Evolutionary conservation across 2,329 filamentous ascomycete genomes (phyloP).

Genomic region (Trematosphaeria pertusa): DNA sequence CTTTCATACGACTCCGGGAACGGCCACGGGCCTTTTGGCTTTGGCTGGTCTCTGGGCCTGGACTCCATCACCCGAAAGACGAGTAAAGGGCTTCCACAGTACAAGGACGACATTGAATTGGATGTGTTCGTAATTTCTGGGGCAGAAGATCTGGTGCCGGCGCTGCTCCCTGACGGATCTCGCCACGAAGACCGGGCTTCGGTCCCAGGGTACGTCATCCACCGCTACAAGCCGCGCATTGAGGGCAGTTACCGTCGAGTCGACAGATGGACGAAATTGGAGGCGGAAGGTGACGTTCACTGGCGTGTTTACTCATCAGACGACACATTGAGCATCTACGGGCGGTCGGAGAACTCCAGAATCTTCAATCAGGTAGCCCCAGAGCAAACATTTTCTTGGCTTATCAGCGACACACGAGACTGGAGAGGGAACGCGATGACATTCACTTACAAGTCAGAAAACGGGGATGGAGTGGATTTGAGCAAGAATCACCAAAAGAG

Average conservation of each 20-base stretch:
- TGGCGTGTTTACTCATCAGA: conserved; percentile 26
- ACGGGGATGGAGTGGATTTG: conserved; percentile 7
- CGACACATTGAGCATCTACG: conserved; percentile 14
- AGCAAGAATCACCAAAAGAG: neutral
- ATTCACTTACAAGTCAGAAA: conserved; percentile 31
- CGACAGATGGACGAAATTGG: conserved; percentile 15
- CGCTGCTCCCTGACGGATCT: neutral
- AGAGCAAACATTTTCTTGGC: conserved; percentile 27
- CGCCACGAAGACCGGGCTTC: neutral
- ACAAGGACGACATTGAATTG: conserved; percentile 12
- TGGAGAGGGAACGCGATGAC: conserved; percentile 23
- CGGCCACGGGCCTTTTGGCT: conserved; percentile 38
- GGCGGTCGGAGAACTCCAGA: conserved; percentile 12
- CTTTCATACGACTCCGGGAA: conserved; percentile 33
- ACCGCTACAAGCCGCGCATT: conserved; percentile 21
- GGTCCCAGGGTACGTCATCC: conserved; percentile 12
- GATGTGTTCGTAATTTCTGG: conserved; percentile 33
- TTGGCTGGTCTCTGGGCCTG: conserved; percentile 35
- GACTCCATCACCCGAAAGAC: conserved; percentile 32
- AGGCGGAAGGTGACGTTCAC: conserved; percentile 10
- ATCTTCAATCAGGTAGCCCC: conserved; percentile 2
- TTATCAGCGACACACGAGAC: conserved; percentile 25
- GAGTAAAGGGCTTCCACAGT: conserved; percentile 27
- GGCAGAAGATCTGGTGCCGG: conserved; percentile 36
- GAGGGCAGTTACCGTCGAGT: conserved; percentile 20